Conservation (phyloP, 176 grass and related monocot genomes). For the Themeda triandra region DNA sequence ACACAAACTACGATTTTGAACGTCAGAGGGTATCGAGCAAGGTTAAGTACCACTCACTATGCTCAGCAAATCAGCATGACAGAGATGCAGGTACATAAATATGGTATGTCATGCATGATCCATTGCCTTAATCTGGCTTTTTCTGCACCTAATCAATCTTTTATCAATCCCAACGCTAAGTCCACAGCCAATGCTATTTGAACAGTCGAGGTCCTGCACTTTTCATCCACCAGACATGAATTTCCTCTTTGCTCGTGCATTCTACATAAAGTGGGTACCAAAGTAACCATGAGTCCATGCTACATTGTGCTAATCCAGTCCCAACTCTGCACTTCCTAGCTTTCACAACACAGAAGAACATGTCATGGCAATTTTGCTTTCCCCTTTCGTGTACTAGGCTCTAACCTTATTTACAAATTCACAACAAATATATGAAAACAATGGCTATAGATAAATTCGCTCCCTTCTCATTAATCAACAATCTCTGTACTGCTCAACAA, state of each 20-base stretch:
- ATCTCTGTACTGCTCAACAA: background rate
- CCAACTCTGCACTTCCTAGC: background rate
- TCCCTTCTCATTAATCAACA: background rate
- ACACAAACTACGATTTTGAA: no score
- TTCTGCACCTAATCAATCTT: background rate
- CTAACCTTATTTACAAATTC: background rate
- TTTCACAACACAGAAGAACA: background rate
- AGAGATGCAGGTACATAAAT: no score
- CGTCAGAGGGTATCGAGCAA: no score
- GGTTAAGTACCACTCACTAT: no score
- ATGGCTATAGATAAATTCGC: no score
- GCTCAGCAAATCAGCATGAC: no score
- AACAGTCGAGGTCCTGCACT: background rate
- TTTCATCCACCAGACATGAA: background rate
- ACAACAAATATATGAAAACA: background rate
- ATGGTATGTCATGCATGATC: no score
- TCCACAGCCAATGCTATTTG: background rate
- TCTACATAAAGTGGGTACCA: background rate
- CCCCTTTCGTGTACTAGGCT: background rate
- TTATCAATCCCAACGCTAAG: background rate
- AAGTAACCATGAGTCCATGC: background rate
- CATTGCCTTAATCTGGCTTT: no score
- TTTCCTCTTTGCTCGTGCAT: background rate
- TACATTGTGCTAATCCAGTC: background rate
- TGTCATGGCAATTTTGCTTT: background rate